phyloP scores from a whole-genome alignment of 345 rosid species.

The Arabis alpina region DNA sequence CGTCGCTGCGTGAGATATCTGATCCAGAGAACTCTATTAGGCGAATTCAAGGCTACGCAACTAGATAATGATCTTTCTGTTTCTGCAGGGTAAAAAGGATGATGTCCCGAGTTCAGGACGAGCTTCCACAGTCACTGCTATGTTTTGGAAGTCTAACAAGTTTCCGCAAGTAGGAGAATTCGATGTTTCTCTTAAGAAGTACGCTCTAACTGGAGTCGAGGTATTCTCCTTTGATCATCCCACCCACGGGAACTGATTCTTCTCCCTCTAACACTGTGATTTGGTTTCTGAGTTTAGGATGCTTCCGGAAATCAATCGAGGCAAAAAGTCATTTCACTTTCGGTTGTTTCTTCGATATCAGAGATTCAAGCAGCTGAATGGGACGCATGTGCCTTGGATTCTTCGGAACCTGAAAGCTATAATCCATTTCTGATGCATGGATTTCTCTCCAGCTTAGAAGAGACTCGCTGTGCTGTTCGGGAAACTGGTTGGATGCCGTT shows the following conservation, averaged over 20 bases:
- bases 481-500: slow-evolving; percentile 93
- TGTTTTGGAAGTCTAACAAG: slow-evolving; percentile 80
- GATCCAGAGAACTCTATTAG: no score
- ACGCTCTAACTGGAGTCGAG: slow-evolving; percentile 58
- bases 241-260: no score
- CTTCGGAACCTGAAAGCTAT: slow-evolving; percentile 62
- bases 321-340: slow-evolving; percentile 54
- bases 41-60: no score
- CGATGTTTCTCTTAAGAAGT: slow-evolving; percentile 57
- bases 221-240: no score
- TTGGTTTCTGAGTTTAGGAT: slow-evolving; percentile 48
- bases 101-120: slow-evolving; percentile 34
- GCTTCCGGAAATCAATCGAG: slow-evolving; percentile 30
- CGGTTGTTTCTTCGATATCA: slow-evolving; percentile 70
- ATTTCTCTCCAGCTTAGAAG: slow-evolving; percentile 90
- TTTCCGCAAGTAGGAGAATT: slow-evolving; percentile 50
- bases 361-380: slow-evolving; percentile 70
- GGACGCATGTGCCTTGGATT: slow-evolving; percentile 84
- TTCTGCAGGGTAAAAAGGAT: slow-evolving; percentile 51
- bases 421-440: slow-evolving; percentile 83
- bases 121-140: slow-evolving; percentile 50
- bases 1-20: no score
- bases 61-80: neutral
- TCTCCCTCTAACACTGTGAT: slow-evolving; percentile 39
- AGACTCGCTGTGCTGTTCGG: slow-evolving; percentile 68